Base-by-base conservation (phyloP, 75 land plant genomes). In the Sequoiadendron giganteum region DNA sequence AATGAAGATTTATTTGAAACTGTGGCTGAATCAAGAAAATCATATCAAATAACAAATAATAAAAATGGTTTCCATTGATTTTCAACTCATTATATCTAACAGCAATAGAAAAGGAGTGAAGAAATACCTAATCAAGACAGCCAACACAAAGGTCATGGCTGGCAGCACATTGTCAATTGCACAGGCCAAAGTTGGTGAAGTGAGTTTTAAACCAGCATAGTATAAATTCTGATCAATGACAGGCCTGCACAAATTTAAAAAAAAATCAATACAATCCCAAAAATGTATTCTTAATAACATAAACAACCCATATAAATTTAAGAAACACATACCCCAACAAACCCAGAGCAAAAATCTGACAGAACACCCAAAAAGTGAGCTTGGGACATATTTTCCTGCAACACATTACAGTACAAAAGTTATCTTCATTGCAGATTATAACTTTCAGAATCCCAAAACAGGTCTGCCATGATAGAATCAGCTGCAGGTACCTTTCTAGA, bases 81-180 rank as follows among this genome's bases (percentile, higher is more conserved):
- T 52, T 52, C 52, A 52, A 2, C 55, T 52, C 16, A 2, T 13
- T 52, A 14, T 14, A 52, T 13, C 13, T 13, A 52, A 52, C 54
- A 49, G 11, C 13, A 52, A 42, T 10, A 0, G 55, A 18, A 32
- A 42, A 28, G 2, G 28, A 86, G 39, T 56, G 42, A 45, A 34
- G 55, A 42, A 18, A 32, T 85, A 91, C 91, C 91, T 87, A 61
- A 72, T 87, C 11, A 91, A 19, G 10, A 84, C 84, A 3, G 92
- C 92, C 85, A 91, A 75, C 14, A 91, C 78, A 61, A 91, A 91
- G 40, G 92, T 91, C 85, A 89, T 86, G 28, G 90, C 91, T 32
- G 92, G 91, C n/a, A 89, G 68, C 16, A 87, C 86, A 86, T 90
- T 91, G 61, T 88, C 68, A 88, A 91, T 90, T 58, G 91, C 91